Base-by-base conservation (phyloP, 257 asterid genomes). In the Sherardia arvensis region DNA sequence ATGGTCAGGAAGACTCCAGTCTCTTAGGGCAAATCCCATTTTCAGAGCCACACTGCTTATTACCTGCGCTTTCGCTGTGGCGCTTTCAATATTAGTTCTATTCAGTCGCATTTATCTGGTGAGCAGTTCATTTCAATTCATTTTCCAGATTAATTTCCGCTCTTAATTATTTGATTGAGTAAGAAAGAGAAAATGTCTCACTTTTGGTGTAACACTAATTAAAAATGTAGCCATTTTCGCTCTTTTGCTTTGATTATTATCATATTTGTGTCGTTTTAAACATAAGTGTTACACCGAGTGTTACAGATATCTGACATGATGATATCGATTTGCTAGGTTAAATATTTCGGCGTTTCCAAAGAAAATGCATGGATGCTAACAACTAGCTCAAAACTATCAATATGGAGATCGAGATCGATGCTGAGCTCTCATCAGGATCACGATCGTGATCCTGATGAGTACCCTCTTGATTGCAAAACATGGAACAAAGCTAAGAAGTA, bases 401-500 rank as follows among this genome's bases (percentile, higher is more conserved):
- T 4, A 32, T 32, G 7, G 34, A 14, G 4, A 9, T 54, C 43
- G 17, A 43, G 51, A 43, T 17, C 11, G 3, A 0, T 7, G 25
- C 7, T 22, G 26, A 58, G 25, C 21, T 28, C 57, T 45, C 43
- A 21, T 2, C 21, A 28, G 20, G 3, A 18, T 8, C n/a, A n/a
- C n/a, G n/a, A n/a, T n/a, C n/a, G n/a, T n/a, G 71, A 68, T 48
- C 22, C 2, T n/a, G n/a, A n/a, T 18, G 56, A 49, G 34, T 65
- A 61, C 33, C 76, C 84, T 23, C 64, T 79, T 11, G 53, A 79
- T 15, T 79, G 84, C 73, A 26, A 3, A 22, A 55, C 77, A 27
- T 75, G 84, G 84, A 61, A 69, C 40, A 62, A 67, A 10, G 73
- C 43, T 2, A 69, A 66, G 15, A 63, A 49, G 32, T 79, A 80